These are phyloP conservation scores for Fusarium redolens DNA, from an alignment of 2,329 filamentous ascomycete genomes.

Conservation along the genomic window DNA sequence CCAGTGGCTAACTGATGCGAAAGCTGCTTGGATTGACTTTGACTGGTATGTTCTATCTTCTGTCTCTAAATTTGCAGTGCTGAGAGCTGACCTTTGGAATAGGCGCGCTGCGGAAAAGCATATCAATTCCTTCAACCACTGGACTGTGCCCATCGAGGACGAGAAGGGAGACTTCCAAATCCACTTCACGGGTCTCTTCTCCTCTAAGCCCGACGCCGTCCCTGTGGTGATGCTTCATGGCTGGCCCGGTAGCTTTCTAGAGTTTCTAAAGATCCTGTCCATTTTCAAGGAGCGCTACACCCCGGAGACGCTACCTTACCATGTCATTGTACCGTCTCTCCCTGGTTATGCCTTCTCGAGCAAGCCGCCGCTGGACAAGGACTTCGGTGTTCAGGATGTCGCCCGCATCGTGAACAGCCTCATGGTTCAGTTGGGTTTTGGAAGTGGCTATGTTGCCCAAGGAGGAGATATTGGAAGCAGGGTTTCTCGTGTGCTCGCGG, in stretches of 20 bases:
- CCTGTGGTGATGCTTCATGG: background rate
- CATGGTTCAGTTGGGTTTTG: slow-evolving; percentile 12
- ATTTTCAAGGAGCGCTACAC: slow-evolving; percentile 7
- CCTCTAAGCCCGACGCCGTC: background rate
- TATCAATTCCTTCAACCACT: slow-evolving; percentile 1
- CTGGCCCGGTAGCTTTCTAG: slow-evolving; percentile 11
- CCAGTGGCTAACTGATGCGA: slow-evolving; percentile 3
- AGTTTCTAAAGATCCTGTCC: background rate
- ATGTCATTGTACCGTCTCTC: background rate
- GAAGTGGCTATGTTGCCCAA: background rate
- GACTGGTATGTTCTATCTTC: background rate
- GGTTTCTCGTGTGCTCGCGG: background rate
- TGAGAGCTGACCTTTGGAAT: background rate
- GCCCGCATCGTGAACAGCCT: background rate
- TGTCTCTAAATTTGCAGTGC: fast-evolving
- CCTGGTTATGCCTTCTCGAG: background rate
- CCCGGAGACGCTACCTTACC: slow-evolving; percentile 1
- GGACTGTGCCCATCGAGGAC: background rate
- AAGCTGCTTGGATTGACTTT: slow-evolving; percentile 7
- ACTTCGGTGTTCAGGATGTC: background rate
- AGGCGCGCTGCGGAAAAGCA: slow-evolving; percentile 7
- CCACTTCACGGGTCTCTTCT: slow-evolving; percentile 4
- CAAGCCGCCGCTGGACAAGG: background rate
- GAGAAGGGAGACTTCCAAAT: background rate
- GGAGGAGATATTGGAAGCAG: slow-evolving; percentile 10